Base-by-base conservation (phyloP, 1,284 basidiomycete species). In the Leucoagaricus sp. region DNA sequence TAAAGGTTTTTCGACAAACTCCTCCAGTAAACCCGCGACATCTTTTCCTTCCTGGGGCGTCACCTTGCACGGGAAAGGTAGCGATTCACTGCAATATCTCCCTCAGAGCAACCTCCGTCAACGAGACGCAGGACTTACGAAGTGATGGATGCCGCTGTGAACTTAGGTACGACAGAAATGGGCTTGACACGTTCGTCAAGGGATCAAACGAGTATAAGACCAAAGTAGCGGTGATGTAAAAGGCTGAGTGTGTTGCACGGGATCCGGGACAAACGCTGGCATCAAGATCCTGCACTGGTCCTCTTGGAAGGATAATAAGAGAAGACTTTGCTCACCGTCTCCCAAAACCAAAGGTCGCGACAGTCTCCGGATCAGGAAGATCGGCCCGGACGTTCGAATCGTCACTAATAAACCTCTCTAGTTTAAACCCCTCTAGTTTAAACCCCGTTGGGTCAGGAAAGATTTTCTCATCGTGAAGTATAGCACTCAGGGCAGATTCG, bases 141-240 rank as follows among this genome's bases (percentile, higher is more conserved):
- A 17, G 65, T 58, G 29, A 65, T 40, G 15, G 60, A 64, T 21
- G 62, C 62, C 23, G 56, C 29, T 53, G 60, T 67, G 31, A 40
- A 48, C n/a, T 64, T 55, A 15, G 62, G 50, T 13, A 49, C 48
- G n/a, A 63, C 63, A 28, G 65, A 60, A 38, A 69, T 58, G 4
- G 48, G 38, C 2, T 44, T 47, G 0, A 53, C 58, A n/a, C 38
- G 6, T 15, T 38, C 36, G 17, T 38, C 15, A 10, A 38, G 36
- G 13, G 17, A 36, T 59, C 54, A 21, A 59, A 59, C 8, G 44
- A 4, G 3, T 54, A 21, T 19, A 59, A 36, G 26, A 55, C 44
- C 5, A 54, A 56, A 1, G 50, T 44, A 36, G 50, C 41, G 4
- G 33, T 17, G 13, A 52, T 36, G n/a, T 50, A 53, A 13, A 59